Evolutionary conservation across 148 eudicot genomes (phyloP), one percentile per base, ranked within the genome.

Genomic region (Persicaria maculosa): DNA sequence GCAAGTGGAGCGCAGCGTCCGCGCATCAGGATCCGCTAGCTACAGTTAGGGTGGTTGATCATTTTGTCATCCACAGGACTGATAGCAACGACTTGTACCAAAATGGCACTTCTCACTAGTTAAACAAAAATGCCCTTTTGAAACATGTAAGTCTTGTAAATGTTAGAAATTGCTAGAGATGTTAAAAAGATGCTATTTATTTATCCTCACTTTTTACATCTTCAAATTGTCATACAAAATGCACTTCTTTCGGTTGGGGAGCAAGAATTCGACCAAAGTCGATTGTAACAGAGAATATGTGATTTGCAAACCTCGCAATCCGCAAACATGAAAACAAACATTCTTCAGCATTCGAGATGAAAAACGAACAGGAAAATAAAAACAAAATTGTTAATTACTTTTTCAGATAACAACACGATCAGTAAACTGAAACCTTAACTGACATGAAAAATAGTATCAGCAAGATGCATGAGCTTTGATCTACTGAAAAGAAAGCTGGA

Each of bases 1-100:
- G 97, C 85, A 90, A 88, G 83, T 92, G 93, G 93, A 76, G 87
- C 17, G 94, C 97, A 19, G 75, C 78, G 74, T 72, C 83, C 4
- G 72, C 82, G 64, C 80, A 81, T 43, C 89, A 84, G 71, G 97
- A 92, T 73, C 97, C 97, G 9, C 50, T 88, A 9, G 77, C 76
- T 44, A 87, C 96, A 6, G 96, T 92, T 44, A 83, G 84, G 79
- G 77, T 92, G 67, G 88, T 92, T 11, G 97, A 92, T 50, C 86
- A 77, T 44, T 92, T 85, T 77, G 85, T 80, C 57, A 86, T 90
- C 70, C 80, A 80, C 58, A 77, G 76, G 70, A 77, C 84, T 5
- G 45, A 44, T n/a, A 81, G 68, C 43, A 8, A 45, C 9, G 81
- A 78, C 44, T 47, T 7, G 53, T 64, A 75, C n/a, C 75, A 25